These are phyloP conservation scores for Apodospora peruviana DNA, from an alignment of 495 filamentous ascomycete species.

Conservation along the genomic window DNA sequence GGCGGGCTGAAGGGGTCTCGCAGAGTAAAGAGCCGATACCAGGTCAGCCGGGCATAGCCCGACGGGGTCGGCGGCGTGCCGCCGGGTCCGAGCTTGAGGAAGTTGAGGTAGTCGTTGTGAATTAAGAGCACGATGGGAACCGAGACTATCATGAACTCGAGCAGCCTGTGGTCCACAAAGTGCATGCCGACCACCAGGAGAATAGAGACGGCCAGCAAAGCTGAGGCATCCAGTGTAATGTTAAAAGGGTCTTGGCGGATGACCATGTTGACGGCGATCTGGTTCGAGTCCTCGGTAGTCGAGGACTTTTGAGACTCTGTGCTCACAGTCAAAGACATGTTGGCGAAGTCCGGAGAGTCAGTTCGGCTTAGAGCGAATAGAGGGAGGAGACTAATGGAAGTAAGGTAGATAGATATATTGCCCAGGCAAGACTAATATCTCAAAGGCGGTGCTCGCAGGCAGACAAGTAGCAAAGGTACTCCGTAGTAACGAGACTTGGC, in stretches of 20 bases:
- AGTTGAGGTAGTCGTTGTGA: slow-evolving; percentile 70
- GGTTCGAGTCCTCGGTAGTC: slow-evolving; percentile 8
- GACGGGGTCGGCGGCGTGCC: slow-evolving; percentile 68
- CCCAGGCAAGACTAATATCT: too few relatives aligned
- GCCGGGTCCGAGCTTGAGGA: slow-evolving; percentile 72
- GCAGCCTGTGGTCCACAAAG: slow-evolving; percentile 35
- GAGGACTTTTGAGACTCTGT: slow-evolving; percentile 16
- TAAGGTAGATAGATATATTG: too few relatives aligned
- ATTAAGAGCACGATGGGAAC: slow-evolving; percentile 51
- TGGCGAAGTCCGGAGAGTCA: background rate
- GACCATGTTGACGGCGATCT: slow-evolving; percentile 28
- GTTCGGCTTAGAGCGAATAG: background rate
- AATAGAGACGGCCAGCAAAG: slow-evolving; percentile 37
- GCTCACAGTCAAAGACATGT: slow-evolving; percentile 24
- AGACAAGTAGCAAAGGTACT: too few relatives aligned
- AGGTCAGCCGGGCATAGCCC: slow-evolving; percentile 68
- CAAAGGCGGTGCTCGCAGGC: too few relatives aligned
- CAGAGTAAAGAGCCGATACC: slow-evolving; percentile 51
- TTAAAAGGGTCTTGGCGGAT: slow-evolving; percentile 45
- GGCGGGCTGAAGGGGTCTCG: slow-evolving; percentile 51
- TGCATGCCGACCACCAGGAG: slow-evolving; percentile 45
- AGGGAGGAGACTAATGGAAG: background rate
- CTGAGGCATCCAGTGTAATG: slow-evolving; percentile 41
- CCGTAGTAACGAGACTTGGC: too few relatives aligned
- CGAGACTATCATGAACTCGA: slow-evolving; percentile 43